Evolutionary conservation across 2,329 filamentous ascomycete genomes (phyloP).

Genomic region (Trichoderma sp.): DNA sequence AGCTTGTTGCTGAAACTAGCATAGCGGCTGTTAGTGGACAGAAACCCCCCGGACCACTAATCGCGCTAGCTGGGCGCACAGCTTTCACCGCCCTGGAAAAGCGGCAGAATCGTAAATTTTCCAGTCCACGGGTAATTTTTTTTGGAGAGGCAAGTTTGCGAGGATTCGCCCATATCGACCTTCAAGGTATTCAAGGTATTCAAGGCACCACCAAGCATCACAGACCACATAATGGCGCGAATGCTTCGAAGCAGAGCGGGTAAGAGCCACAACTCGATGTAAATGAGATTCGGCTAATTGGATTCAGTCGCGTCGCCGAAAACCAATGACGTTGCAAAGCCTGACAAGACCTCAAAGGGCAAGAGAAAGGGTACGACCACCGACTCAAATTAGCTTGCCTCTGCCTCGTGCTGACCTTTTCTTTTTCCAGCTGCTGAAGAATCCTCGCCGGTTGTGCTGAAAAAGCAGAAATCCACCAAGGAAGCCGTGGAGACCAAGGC

Average conservation of each 20-base stretch:
- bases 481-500: conserved; percentile 34
- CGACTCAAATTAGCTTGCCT: conserved; percentile 19
- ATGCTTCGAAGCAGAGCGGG: conserved; percentile 42
- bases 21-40: background rate
- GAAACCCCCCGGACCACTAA: conserved; percentile 16
- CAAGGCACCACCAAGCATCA: background rate
- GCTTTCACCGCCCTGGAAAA: conserved; percentile 32
- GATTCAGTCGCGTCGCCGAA: conserved; percentile 32
- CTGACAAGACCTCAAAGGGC: conserved; percentile 36
- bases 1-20: conserved; percentile 4
- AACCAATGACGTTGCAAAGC: conserved; percentile 30
- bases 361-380: conserved; percentile 34
- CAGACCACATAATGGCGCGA: conserved; percentile 41
- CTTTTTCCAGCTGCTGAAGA: conserved; percentile 40
- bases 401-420: conserved; percentile 5
- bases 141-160: background rate
- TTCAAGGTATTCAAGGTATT: no score
- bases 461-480: conserved; percentile 46
- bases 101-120: conserved; percentile 40
- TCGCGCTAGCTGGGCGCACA: conserved; percentile 22
- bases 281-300: conserved; percentile 20
- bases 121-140: conserved; percentile 25
- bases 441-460: conserved; percentile 41
- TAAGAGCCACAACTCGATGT: conserved; percentile 21
- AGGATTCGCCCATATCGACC: background rate